phyloP scores from a whole-genome alignment of 2,329 filamentous ascomycete genomes.

The Fusarium sp. region DNA sequence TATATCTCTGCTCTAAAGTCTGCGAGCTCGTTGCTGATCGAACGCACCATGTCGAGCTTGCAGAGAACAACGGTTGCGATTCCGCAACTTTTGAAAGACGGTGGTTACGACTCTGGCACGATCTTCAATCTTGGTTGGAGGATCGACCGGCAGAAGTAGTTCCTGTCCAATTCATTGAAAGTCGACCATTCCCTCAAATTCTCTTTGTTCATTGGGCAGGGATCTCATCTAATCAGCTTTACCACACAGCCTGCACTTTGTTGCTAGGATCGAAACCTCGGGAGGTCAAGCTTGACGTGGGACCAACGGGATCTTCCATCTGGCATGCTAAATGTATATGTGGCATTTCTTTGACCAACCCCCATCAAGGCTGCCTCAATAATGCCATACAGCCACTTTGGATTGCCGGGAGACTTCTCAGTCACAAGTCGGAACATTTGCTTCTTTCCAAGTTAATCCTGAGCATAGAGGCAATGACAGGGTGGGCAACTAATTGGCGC shows the following conservation, averaged over 20 bases:
- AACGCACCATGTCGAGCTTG: slow-evolving; percentile 61
- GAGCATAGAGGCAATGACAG: slow-evolving; percentile 63
- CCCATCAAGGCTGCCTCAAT: slow-evolving; percentile 66
- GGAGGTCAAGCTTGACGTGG: slow-evolving; percentile 39
- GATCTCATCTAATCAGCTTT: slow-evolving; percentile 68
- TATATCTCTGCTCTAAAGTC: slow-evolving; percentile 65
- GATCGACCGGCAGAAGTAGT: slow-evolving; percentile 60
- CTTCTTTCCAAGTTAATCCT: slow-evolving; percentile 58
- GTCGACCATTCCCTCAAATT: slow-evolving; percentile 62
- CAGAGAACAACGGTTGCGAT: slow-evolving; percentile 58
- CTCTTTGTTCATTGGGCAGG: slow-evolving; percentile 65
- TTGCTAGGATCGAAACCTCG: slow-evolving; percentile 59
- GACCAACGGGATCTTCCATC: slow-evolving; percentile 54
- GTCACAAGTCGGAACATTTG: slow-evolving; percentile 59
- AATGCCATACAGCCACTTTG: slow-evolving; percentile 69
- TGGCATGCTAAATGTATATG: slow-evolving; percentile 69
- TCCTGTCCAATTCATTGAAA: slow-evolving; percentile 58
- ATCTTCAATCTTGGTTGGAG: slow-evolving; percentile 61
- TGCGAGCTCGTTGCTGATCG: slow-evolving; percentile 63
- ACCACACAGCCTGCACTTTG: slow-evolving; percentile 66
- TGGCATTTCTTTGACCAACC: slow-evolving; percentile 67
- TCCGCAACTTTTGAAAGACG: slow-evolving; percentile 54
- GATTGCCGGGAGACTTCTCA: slow-evolving; percentile 66
- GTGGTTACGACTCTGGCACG: slow-evolving; percentile 62
- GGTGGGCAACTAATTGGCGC: slow-evolving; percentile 66